Percentiles rank a stretch among this genome's conserved stretches.
Conservation (phyloP, 768 basidiomycete species). For the Kwoniella botswanensis region DNA sequence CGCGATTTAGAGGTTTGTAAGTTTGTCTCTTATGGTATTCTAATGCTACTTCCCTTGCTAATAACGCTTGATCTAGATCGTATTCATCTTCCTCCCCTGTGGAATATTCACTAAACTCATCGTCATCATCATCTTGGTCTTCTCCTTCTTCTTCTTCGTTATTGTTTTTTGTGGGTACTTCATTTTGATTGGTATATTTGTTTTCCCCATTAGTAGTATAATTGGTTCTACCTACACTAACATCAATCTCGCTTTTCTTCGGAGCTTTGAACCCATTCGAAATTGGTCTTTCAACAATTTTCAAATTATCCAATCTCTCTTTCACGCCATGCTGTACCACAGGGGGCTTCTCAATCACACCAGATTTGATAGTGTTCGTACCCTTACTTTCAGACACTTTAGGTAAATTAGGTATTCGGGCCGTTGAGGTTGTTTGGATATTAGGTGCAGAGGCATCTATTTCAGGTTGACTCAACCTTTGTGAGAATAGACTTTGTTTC, state of each 20-base stretch:
- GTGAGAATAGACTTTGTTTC: constrained; percentile 51
- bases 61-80: constrained; percentile 47
- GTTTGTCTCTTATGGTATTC: constrained; percentile 47
- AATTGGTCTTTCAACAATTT: constrained; percentile 6
- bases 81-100: constrained; percentile 47
- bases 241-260: neutral
- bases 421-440: constrained; percentile 9
- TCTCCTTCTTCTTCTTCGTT: constrained; percentile 26
- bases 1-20: constrained; percentile 33
- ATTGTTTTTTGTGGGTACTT: neutral
- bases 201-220: constrained; percentile 13
- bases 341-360: constrained; percentile 23
- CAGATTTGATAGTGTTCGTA: constrained; percentile 13
- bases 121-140: constrained; percentile 45
- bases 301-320: neutral
- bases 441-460: constrained; percentile 21
- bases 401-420: constrained; percentile 4
- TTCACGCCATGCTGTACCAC: neutral
- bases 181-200: constrained; percentile 10
- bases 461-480: constrained; percentile 26
- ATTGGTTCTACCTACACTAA: neutral
- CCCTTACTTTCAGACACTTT: constrained; percentile 17
- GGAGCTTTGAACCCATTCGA: constrained; percentile 1
- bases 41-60: constrained; percentile 41
- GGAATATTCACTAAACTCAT: constrained; percentile 29